A percentile compares a stretch with the other conserved stretches of the same genome.
phyloP scores from a whole-genome alignment of 2,329 filamentous ascomycete species.

The Sphaceloma murrayae region DNA sequence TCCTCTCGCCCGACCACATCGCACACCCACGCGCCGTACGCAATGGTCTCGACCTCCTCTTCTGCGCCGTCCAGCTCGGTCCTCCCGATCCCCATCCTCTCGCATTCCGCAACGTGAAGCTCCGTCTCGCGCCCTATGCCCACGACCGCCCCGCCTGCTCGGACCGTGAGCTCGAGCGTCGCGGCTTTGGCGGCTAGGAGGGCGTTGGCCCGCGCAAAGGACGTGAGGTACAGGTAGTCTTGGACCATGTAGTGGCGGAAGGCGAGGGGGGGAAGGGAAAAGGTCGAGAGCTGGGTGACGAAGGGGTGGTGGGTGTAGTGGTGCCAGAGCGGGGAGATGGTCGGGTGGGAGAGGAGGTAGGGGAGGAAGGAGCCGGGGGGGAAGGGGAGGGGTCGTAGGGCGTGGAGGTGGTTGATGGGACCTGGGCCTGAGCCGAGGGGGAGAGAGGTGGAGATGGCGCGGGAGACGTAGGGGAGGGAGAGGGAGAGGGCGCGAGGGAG shows the following conservation, averaged over 20 bases:
- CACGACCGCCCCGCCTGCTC: constrained; percentile 59
- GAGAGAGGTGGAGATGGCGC: constrained; percentile 56
- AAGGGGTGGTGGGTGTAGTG: constrained; percentile 74
- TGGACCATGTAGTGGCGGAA: constrained; percentile 89
- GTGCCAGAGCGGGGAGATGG: constrained; percentile 66
- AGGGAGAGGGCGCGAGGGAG: constrained; percentile 53
- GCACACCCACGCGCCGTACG: constrained; percentile 67
- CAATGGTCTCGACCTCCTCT: constrained; percentile 72
- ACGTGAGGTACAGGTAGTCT: constrained; percentile 81
- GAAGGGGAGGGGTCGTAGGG: constrained; percentile 58
- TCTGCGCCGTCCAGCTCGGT: constrained; percentile 62
- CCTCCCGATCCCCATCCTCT: constrained; percentile 65
- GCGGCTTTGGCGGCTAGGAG: constrained; percentile 78
- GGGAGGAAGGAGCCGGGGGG: constrained; percentile 69
- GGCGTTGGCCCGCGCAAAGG: constrained; percentile 80
- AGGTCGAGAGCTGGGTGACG: constrained; percentile 64
- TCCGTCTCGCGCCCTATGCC: constrained; percentile 72
- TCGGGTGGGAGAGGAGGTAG: constrained; percentile 65
- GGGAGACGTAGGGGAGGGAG: constrained; percentile 64
- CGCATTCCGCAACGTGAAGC: constrained; percentile 74
- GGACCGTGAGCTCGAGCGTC: constrained; percentile 60
- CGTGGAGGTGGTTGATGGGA: constrained; percentile 72
- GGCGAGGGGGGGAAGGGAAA: constrained; percentile 60
- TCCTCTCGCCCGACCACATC: constrained; percentile 82
- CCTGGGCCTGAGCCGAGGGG: constrained; percentile 58